phyloP scores from a whole-genome alignment of 116 monocot genomes.

The Iris pallida region DNA sequence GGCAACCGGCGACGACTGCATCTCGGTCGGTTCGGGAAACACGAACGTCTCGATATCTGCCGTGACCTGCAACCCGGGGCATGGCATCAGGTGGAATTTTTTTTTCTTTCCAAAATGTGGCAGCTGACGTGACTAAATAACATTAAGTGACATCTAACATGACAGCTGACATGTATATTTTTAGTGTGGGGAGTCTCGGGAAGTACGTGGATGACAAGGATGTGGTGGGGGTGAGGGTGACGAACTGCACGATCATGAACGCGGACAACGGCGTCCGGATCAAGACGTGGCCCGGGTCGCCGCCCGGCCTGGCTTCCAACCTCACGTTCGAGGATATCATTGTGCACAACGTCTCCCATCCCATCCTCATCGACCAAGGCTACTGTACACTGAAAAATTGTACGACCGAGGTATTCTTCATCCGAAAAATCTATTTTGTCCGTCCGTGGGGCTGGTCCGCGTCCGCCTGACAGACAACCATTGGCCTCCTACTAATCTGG shows the following conservation, averaged over 20 bases:
- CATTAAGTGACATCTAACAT: no score
- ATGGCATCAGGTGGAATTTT: slow-evolving; percentile 43
- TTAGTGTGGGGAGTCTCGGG: slow-evolving; percentile 42
- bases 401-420: background rate
- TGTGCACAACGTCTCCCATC: slow-evolving; percentile 33
- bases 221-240: slow-evolving; percentile 21
- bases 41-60: slow-evolving; percentile 12
- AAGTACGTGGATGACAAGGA: slow-evolving; percentile 23
- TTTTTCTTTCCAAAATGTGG: no score
- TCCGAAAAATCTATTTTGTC: no score
- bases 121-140: no score
- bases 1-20: slow-evolving; percentile 40
- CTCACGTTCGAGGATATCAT: slow-evolving; percentile 28
- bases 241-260: slow-evolving; percentile 24
- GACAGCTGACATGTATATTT: no score
- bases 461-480: no score
- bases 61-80: slow-evolving; percentile 28
- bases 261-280: slow-evolving; percentile 34
- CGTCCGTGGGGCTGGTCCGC: no score
- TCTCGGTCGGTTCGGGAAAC: slow-evolving; percentile 26
- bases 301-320: slow-evolving; percentile 11
- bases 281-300: slow-evolving; percentile 40
- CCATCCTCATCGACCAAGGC: slow-evolving; percentile 52
- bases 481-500: no score
- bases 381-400: slow-evolving; percentile 29